Conservation (phyloP, 495 filamentous ascomycete genomes). For the Friedmanniomyces simplex region DNA sequence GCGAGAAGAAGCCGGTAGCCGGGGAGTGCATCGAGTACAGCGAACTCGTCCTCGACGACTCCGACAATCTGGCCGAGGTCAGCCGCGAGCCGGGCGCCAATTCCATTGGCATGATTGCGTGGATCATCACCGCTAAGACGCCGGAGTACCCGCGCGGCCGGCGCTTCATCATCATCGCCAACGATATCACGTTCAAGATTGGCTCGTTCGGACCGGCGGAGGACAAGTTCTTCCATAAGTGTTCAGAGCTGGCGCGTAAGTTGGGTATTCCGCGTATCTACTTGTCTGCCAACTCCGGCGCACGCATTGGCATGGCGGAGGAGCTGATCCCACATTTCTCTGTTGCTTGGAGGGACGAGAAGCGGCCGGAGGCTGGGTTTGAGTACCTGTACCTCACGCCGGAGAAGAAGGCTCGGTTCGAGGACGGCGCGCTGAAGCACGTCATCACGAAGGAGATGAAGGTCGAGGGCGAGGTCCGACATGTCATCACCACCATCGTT, state of each 20-base stretch:
- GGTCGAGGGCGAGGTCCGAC: slow-evolving; percentile 79
- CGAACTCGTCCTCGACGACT: slow-evolving; percentile 88
- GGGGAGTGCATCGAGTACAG: slow-evolving; percentile 93
- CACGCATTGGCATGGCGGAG: slow-evolving; percentile 91
- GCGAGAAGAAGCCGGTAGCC: slow-evolving; percentile 68
- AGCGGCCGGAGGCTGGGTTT: slow-evolving; percentile 82
- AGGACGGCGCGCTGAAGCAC: slow-evolving; percentile 64
- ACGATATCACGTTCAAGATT: slow-evolving; percentile 98
- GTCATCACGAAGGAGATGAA: slow-evolving; percentile 81
- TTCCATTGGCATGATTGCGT: slow-evolving; percentile 94
- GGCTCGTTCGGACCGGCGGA: slow-evolving; percentile 93
- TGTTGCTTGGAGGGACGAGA: slow-evolving; percentile 86
- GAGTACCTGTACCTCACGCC: slow-evolving; percentile 95
- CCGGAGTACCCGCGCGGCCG: slow-evolving; percentile 93
- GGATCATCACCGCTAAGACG: slow-evolving; percentile 88
- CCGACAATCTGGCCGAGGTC: slow-evolving; percentile 84
- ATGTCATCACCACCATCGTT: slow-evolving; percentile 91
- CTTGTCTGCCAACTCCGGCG: slow-evolving; percentile 96
- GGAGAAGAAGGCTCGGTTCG: slow-evolving; percentile 77
- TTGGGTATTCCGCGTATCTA: slow-evolving; percentile 94
- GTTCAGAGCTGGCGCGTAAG: slow-evolving; percentile 86
- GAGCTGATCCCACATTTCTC: slow-evolving; percentile 95
- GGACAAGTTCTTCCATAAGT: slow-evolving; percentile 98
- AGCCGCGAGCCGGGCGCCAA: slow-evolving; percentile 90
- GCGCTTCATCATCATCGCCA: slow-evolving; percentile 91